Base-by-base conservation (phyloP, 1,284 basidiomycete species). In the Meripilus lineatus region DNA sequence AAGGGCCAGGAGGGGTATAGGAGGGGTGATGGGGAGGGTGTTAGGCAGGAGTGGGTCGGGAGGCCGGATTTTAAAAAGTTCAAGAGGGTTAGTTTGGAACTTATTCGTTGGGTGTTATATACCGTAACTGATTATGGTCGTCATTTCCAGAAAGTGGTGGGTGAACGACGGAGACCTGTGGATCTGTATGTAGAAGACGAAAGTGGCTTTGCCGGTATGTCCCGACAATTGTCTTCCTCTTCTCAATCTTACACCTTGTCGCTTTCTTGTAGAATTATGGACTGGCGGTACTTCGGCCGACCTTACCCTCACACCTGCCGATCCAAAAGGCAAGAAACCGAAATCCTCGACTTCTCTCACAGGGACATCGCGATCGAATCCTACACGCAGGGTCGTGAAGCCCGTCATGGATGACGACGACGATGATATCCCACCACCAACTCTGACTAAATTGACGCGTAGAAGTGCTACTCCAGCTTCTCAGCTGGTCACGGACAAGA, bases 1-100 rank as follows among this genome's bases (percentile, higher is more conserved):
- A 54, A 61, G 38, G 49, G 48, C 26, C 33, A 40, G 42, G 42
- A 40, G 34, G 45, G 45, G 40, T 47, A 44, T 40, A 49, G 48
- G 35, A 54, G 50, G 24, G 47, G 54, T 13, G 45, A 20, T 17
- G 47, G 51, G 1, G 52, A 58, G 18, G 52, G 53, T 23, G n/a
- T n/a, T n/a, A 53, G 55, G 49, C 49, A 67, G 4, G 66, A 74
- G 15, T 84, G 81, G 75, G 65, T 74, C 43, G 79, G 79, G 1
- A 70, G 69, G 47, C 79, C 79, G 1, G 84, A 93, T 59, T 93
- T 84, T 64, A 93, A 93, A 63, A 93, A 88, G 65, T 93, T 93
- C 59, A 89, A 82, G 54, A 84, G 82, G 77, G 89, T 83, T 22
- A 35, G 70, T n/a, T 58, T 2, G 14, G 6, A 25, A 3, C n/a